A percentile compares a stretch with the other conserved stretches of the same genome.
Conservation (phyloP, 495 filamentous ascomycete species). For the Gamarada debralockiae region DNA sequence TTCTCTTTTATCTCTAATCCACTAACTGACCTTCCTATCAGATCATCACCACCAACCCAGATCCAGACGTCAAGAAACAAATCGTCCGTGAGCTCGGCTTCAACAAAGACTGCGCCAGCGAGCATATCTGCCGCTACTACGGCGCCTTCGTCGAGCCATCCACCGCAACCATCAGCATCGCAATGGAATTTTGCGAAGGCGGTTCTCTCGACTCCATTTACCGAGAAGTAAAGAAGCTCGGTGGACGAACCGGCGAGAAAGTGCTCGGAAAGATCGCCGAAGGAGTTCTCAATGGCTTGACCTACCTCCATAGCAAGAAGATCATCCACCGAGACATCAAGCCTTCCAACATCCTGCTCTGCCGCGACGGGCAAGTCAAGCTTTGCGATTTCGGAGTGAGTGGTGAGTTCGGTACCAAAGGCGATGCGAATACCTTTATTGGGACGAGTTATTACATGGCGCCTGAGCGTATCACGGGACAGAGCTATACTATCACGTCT, state of each 20-base stretch:
- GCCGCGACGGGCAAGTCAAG: conserved; percentile 89
- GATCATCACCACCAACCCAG: conserved; percentile 97
- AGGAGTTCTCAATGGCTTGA: conserved; percentile 89
- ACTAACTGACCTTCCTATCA: conserved; percentile 32
- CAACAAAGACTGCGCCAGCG: conserved; percentile 93
- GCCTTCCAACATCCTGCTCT: conserved; percentile 93
- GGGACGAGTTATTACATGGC: conserved; percentile 99
- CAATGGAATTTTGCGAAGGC: conserved; percentile 98
- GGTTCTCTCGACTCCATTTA: conserved; percentile 94
- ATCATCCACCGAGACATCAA: conserved; percentile 99
- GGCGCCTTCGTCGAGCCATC: conserved; percentile 93
- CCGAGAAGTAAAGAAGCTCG: conserved; percentile 91
- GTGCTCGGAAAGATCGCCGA: conserved; percentile 98
- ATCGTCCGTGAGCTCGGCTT: conserved; percentile 93
- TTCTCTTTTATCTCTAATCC: neutral
- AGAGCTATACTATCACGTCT: conserved; percentile 96
- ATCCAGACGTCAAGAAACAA: conserved; percentile 96
- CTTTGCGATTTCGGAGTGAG: conserved; percentile 98
- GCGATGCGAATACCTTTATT: conserved; percentile 98
- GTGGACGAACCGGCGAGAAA: conserved; percentile 93
- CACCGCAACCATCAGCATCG: conserved; percentile 92
- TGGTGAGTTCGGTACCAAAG: conserved; percentile 96
- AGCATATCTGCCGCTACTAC: conserved; percentile 95
- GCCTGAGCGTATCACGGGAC: conserved; percentile 93
- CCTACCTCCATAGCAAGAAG: conserved; percentile 92